Base-by-base conservation (phyloP, 2,329 filamentous ascomycete species). In the Pseudogymnoascus sp. region DNA sequence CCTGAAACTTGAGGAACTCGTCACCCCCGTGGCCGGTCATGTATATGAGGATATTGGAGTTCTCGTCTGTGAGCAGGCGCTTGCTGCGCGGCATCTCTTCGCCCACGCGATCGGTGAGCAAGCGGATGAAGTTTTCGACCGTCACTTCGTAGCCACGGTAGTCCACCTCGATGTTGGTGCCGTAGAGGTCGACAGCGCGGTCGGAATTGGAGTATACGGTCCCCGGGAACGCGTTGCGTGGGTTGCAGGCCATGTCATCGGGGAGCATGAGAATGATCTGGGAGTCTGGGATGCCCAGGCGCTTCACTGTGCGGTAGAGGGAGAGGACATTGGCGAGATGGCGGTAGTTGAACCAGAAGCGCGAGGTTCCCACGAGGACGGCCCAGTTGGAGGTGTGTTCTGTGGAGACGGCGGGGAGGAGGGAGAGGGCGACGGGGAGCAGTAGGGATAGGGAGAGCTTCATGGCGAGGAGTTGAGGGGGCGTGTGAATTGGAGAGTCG, bases 251-350 rank as follows among this genome's bases (percentile, higher is more conserved):
- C 91, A 99, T 97, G 79, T 99, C 95, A 76, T 99, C 95, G 21
- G 95, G 95, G n/a, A 99, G 86, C 93, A 99, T 97, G 69, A 99
- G 89, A 75, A 99, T 97, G 77, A 99, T 99, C 75, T 99, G 95
- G 61, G 91, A 96, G 77, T 99, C 95, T 37, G 95, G 95, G 65
- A 99, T 99, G 59, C 95, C 95, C 38, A 99, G 87, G 11, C 95
- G 90, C 80, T 99, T 99, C 67, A 99, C 95, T 63, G 95, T 99
- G 64, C 95, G 91, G 78, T 99, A 99, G 67, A 99, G 87, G 65
- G 93, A 97, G 65, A 99, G 86, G 16, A 96, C 95, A 78, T 99
- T 99, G 76, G 95, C 93, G 61, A 99, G 88, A 76, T 99, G 95
- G 64, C 95, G 90, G 78, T 99, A 99, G 79, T 99, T 99, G 86